Evolutionary conservation across 1,284 basidiomycete species (phyloP), one percentile per base, ranked within the genome.

Genomic region (Ceratobasidium sp.): DNA sequence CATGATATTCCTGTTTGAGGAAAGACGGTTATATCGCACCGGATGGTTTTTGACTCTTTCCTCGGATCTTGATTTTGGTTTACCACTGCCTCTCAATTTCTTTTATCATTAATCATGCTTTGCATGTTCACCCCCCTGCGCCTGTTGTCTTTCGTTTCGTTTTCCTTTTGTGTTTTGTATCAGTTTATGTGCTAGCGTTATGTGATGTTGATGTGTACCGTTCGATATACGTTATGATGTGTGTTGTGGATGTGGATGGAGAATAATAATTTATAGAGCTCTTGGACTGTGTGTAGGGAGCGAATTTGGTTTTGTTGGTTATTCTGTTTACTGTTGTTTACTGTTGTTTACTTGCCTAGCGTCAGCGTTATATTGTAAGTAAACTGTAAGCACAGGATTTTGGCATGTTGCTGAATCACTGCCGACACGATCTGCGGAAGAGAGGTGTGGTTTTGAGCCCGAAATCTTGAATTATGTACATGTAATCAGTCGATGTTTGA

Each of bases 61-160:
- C 31, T 24, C 58, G 56, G 5, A 16, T 37, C 34, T 9, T 68
- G 54, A 5, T 24, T 54, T 31, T 37, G 29, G 8, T 34, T 37
- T 68, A n/a, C 29, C 9, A 27, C 43, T 14, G 11, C 29, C 64
- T 48, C 4, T 34, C 31, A 24, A 9, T 24, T 56, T 48, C 56
- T 37, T 16, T 37, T 68, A 24, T 68, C 37, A 34, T 54, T 56
- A 29, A 51, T 51, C 48, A 22, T n/a, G 16, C 48, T 51, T 61
- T 72, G n/a, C 66, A 37, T 22, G 43, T 62, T 14, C 43, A 16
- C 19, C 4, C 39, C 37, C 62, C 19, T 29, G 9, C 27, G 41
- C 27, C 31, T 34, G 7, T 16, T 31, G 39, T 29, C 64, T 31
- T 64, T 74, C 71, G 49, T 61, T 74, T 62, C 43, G 27, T 39